Conservation (phyloP, 2,329 filamentous ascomycete genomes). For the Trichophyton rubrum region DNA sequence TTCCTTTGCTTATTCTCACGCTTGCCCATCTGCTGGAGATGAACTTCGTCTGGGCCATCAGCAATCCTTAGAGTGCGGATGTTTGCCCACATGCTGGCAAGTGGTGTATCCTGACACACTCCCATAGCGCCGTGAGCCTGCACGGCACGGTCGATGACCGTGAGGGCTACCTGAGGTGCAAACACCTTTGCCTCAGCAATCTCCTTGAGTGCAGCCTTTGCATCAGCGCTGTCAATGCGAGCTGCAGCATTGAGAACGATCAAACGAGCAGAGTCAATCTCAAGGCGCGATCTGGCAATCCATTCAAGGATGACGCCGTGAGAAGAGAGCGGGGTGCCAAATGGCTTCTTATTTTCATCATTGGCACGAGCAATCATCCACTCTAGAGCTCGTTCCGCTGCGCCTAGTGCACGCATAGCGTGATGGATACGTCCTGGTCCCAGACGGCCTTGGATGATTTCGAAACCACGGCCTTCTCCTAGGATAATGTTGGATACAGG, state of each 20-base stretch:
- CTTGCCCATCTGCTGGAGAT: conserved; percentile 49
- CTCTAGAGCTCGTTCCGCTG: conserved; percentile 80
- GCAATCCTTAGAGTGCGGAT: conserved; percentile 74
- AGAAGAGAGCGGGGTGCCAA: conserved; percentile 72
- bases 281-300: conserved; percentile 81
- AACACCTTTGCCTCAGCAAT: conserved; percentile 94
- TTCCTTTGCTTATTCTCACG: conserved; percentile 42
- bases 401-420: conserved; percentile 88
- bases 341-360: conserved; percentile 79
- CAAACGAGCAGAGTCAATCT: conserved; percentile 84
- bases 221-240: conserved; percentile 79
- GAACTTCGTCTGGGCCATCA: conserved; percentile 94
- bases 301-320: conserved; percentile 94
- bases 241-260: conserved; percentile 88
- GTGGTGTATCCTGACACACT: conserved; percentile 84
- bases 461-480: conserved; percentile 86
- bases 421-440: conserved; percentile 96
- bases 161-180: conserved; percentile 67
- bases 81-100: conserved; percentile 69
- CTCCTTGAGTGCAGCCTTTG: conserved; percentile 81
- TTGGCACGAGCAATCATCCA: conserved; percentile 93
- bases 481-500: conserved; percentile 75
- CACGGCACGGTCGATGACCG: conserved; percentile 85
- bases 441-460: conserved; percentile 94
- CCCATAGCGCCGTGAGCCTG: conserved; percentile 87